A percentile compares a stretch with the other conserved stretches of the same genome.
These are phyloP conservation scores for Pseudogymnoascus sp. DNA, from an alignment of 2,329 filamentous ascomycete genomes.

Conservation along the genomic window DNA sequence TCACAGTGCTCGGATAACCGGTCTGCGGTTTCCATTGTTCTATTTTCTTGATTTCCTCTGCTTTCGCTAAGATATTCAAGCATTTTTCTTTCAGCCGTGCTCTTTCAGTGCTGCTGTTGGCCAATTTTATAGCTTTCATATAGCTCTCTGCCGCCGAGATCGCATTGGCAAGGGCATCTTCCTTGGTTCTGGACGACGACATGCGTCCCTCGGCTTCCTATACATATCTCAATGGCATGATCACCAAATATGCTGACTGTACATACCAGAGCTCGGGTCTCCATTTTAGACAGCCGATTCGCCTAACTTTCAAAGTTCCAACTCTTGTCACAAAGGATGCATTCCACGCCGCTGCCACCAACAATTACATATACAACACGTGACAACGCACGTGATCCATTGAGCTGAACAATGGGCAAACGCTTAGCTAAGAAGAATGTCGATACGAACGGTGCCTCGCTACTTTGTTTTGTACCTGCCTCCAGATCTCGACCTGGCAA, in stretches of 20 bases:
- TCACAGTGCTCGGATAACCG: conserved; percentile 16
- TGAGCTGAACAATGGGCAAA: not conserved
- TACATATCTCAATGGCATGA: not conserved
- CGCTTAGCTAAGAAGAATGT: conserved; percentile 9
- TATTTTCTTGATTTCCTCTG: conserved; percentile 64
- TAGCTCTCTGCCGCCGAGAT: conserved; percentile 75
- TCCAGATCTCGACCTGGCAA: conserved; percentile 5
- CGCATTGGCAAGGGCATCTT: conserved; percentile 65
- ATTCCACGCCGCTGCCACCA: not conserved
- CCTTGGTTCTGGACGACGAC: conserved; percentile 42
- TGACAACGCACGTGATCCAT: not conserved
- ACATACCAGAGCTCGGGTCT: conserved; percentile 4
- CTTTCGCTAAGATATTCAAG: conserved; percentile 60
- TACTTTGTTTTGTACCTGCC: conserved; percentile 7
- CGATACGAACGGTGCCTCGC: conserved; percentile 4
- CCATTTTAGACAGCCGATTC: not conserved
- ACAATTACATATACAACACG: not conserved
- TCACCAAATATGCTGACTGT: not conserved
- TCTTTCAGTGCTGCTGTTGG: conserved; percentile 55
- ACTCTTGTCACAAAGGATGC: conserved; percentile 2
- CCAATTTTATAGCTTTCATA: conserved; percentile 64
- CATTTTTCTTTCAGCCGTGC: conserved; percentile 61
- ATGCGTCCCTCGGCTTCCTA: conserved; percentile 50
- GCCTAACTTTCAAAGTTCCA: not conserved
- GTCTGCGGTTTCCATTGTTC: conserved; percentile 18